These are phyloP conservation scores for Prunus padus DNA, from an alignment of 306 rosid genomes.

Conservation along the genomic window DNA sequence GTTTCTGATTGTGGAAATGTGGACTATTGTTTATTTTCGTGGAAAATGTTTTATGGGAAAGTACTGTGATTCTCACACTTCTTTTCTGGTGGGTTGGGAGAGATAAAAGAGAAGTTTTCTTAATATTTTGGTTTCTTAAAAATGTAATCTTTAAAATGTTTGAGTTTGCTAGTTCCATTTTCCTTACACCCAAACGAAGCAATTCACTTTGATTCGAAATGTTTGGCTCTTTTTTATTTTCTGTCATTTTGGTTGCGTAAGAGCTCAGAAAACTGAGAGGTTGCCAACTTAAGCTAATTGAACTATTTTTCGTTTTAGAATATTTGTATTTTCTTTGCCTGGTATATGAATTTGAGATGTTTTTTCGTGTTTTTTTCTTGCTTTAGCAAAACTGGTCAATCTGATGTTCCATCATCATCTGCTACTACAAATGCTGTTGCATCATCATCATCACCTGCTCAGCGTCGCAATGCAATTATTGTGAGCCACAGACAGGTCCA, in stretches of 20 bases:
- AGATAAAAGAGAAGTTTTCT: background rate
- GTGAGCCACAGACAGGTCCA: slow-evolving; percentile 95
- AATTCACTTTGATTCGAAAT: background rate
- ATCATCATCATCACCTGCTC: slow-evolving; percentile 36
- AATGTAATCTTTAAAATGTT: background rate
- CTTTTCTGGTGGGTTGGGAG: background rate
- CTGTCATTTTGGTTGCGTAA: background rate
- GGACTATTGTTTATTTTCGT: slow-evolving; percentile 9
- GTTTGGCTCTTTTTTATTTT: background rate
- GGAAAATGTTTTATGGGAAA: background rate
- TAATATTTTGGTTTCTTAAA: background rate
- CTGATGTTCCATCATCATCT: slow-evolving; percentile 44
- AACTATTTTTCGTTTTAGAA: background rate
- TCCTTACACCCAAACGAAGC: background rate
- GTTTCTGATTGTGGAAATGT: background rate
- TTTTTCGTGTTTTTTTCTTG: slow-evolving; percentile 21
- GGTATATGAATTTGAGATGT: slow-evolving; percentile 8
- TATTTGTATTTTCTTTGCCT: background rate
- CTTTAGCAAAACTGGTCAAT: slow-evolving; percentile 49
- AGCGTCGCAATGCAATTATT: slow-evolving; percentile 78
- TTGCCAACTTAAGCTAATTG: background rate
- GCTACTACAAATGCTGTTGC: slow-evolving; percentile 35
- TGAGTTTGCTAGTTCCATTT: background rate
- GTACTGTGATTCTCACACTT: background rate
- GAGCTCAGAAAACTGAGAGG: background rate